Percentiles rank a stretch among this genome's conserved stretches.
Conservation (phyloP, 176 grass and related monocot species). For the Carex myosuroides region DNA sequence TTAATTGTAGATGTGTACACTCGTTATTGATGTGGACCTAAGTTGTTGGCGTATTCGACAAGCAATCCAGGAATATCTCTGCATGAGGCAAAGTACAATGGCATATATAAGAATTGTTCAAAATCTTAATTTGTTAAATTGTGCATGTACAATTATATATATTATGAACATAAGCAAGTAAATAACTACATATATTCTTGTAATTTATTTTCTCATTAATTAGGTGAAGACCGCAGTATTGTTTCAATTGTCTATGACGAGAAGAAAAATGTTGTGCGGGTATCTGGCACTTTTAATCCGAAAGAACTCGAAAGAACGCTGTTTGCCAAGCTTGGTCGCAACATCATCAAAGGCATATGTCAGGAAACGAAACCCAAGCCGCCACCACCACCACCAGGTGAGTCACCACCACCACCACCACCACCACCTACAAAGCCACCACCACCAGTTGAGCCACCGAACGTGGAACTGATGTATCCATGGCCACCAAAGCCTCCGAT, state of each 20-base stretch:
- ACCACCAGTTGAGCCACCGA: background rate
- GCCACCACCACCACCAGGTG: too few relatives aligned
- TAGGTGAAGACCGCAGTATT: background rate
- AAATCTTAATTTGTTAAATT: background rate
- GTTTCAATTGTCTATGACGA: background rate
- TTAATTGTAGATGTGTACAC: background rate
- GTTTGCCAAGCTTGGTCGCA: background rate
- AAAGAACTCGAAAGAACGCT: background rate
- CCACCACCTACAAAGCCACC: too few relatives aligned
- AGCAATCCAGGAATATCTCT: background rate
- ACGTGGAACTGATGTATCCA: too few relatives aligned
- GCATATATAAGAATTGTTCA: background rate
- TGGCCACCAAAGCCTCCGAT: background rate
- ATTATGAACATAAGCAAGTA: background rate
- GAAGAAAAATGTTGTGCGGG: background rate
- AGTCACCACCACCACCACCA: too few relatives aligned
- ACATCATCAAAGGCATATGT: background rate
- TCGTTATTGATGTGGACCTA: background rate
- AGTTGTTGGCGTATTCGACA: background rate
- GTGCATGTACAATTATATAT: background rate
- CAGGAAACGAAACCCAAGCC: background rate
- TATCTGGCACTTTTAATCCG: conserved; percentile 6
- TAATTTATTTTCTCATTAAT: background rate
- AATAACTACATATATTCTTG: background rate
- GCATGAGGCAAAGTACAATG: background rate